Percentiles rank a stretch among this genome's conserved stretches.
Evolutionary conservation across 768 basidiomycete genomes (phyloP).

Genomic region (Tephrocybe sp.): DNA sequence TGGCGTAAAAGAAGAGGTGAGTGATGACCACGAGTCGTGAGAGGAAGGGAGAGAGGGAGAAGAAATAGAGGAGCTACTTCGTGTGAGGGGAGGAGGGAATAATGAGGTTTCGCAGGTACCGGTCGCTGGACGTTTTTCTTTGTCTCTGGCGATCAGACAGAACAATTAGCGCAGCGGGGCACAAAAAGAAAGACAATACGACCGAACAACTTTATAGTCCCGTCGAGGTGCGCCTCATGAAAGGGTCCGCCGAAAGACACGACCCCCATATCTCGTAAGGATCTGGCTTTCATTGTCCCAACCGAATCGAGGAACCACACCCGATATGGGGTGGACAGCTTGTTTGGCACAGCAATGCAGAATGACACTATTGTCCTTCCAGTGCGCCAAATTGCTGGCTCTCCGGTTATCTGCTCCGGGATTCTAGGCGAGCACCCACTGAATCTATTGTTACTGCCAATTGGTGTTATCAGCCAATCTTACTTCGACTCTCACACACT

Average conservation of each 20-base stretch:
- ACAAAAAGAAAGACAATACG: constrained; percentile 60
- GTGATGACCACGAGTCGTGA: constrained; percentile 23
- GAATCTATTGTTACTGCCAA: background rate
- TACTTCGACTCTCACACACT: constrained; percentile 24
- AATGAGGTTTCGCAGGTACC: constrained; percentile 47
- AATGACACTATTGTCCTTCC: constrained; percentile 53
- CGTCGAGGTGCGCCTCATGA: constrained; percentile 26
- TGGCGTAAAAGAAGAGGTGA: constrained; percentile 16
- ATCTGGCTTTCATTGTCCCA: constrained; percentile 31
- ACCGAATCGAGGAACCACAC: constrained; percentile 33
- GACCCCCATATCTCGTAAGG: constrained; percentile 36
- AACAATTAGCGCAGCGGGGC: constrained; percentile 69
- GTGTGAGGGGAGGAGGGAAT: constrained; percentile 37
- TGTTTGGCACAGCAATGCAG: constrained; percentile 41
- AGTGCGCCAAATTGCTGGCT: constrained; percentile 15
- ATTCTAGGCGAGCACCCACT: constrained; percentile 15
- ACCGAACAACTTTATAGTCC: constrained; percentile 51
- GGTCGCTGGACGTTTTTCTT: constrained; percentile 43
- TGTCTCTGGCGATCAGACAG: constrained; percentile 45
- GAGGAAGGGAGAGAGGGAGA: constrained; percentile 21
- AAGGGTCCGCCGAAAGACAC: constrained; percentile 39
- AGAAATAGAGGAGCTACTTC: constrained; percentile 32
- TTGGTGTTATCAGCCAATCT: constrained; percentile 15
- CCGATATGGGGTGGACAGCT: constrained; percentile 33
- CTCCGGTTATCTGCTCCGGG: constrained; percentile 35